phyloP scores from a whole-genome alignment of 2,329 filamentous ascomycete species.

The Pseudogymnoascus sp. region DNA sequence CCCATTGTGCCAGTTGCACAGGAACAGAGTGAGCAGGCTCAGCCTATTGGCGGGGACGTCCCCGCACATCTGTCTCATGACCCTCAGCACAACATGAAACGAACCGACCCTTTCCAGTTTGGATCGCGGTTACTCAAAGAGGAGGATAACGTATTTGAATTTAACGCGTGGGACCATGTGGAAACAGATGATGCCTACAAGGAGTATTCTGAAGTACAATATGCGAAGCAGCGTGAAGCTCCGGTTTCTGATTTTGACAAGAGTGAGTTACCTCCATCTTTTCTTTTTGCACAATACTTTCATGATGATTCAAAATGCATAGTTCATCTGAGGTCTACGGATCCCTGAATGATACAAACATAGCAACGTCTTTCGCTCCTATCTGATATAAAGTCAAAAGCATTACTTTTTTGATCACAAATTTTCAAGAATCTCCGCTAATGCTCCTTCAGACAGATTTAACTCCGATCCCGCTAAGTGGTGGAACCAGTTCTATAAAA shows the following conservation, averaged over 20 bases:
- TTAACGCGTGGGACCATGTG: conserved; percentile 99
- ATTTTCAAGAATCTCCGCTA: conserved; percentile 27
- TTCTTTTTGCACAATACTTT: background rate
- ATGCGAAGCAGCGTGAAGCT: conserved; percentile 70
- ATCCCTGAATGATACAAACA: conserved; percentile 49
- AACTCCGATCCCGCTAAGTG: conserved; percentile 86
- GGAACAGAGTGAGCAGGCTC: background rate
- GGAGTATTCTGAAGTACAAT: conserved; percentile 77
- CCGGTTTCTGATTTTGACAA: conserved; percentile 93
- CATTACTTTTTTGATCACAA: conserved; percentile 10
- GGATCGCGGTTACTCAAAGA: conserved; percentile 78
- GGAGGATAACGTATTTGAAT: conserved; percentile 85
- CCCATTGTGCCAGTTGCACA: background rate
- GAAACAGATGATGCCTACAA: conserved; percentile 84
- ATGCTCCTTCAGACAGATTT: conserved; percentile 57
- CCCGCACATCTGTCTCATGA: conserved; percentile 26
- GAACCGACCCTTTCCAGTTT: conserved; percentile 89
- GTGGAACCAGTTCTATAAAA: conserved; percentile 98
- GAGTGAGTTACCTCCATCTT: conserved; percentile 40
- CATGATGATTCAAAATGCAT: conserved; percentile 54
- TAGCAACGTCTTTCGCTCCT: conserved; percentile 62
- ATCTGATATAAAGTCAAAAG: conserved; percentile 44
- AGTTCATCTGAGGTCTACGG: conserved; percentile 56
- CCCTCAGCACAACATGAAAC: conserved; percentile 64
- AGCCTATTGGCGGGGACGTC: background rate